phyloP scores from a whole-genome alignment of 2,329 filamentous ascomycete genomes.

The Mariannaea elegans region DNA sequence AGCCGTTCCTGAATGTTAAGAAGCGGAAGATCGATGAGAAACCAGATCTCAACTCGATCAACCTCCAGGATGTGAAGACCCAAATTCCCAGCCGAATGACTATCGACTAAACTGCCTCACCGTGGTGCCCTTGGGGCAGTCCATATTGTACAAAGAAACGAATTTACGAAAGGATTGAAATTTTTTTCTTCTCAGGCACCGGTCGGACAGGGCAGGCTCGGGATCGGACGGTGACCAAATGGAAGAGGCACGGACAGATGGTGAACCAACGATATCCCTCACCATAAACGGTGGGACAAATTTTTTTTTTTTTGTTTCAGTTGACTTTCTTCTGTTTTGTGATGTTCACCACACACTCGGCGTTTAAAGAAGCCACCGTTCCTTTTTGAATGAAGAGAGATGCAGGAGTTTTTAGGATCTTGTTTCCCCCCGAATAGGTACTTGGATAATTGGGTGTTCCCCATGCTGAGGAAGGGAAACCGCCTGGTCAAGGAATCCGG shows the following conservation, averaged over 20 bases:
- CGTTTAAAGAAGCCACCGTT: constrained; percentile 36
- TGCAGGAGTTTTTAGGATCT: constrained; percentile 32
- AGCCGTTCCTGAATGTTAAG: constrained; percentile 77
- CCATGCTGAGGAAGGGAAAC: neutral
- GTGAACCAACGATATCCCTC: constrained; percentile 41
- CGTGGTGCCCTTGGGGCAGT: constrained; percentile 6
- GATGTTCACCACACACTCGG: constrained; percentile 35
- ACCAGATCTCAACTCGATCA: constrained; percentile 64
- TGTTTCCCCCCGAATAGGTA: constrained; percentile 17
- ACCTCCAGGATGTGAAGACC: constrained; percentile 65
- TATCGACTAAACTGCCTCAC: constrained; percentile 58
- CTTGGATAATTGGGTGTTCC: constrained; percentile 21
- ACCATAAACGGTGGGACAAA: constrained; percentile 28
- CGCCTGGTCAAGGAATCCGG: neutral
- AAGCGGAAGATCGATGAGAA: constrained; percentile 61
- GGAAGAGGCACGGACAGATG: constrained; percentile 40
- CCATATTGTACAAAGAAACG: constrained; percentile 47
- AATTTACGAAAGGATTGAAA: constrained; percentile 45
- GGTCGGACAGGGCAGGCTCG: constrained; percentile 42
- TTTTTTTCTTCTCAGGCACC: constrained; percentile 36
- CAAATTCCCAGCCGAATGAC: constrained; percentile 66
- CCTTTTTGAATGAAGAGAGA: constrained; percentile 29
- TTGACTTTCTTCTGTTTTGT: constrained; percentile 25
- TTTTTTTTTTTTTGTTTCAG: constrained; percentile 30
- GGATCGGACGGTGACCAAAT: constrained; percentile 36